Base-by-base conservation (phyloP, 805 yeast species). In the Yarrowia sp. region DNA sequence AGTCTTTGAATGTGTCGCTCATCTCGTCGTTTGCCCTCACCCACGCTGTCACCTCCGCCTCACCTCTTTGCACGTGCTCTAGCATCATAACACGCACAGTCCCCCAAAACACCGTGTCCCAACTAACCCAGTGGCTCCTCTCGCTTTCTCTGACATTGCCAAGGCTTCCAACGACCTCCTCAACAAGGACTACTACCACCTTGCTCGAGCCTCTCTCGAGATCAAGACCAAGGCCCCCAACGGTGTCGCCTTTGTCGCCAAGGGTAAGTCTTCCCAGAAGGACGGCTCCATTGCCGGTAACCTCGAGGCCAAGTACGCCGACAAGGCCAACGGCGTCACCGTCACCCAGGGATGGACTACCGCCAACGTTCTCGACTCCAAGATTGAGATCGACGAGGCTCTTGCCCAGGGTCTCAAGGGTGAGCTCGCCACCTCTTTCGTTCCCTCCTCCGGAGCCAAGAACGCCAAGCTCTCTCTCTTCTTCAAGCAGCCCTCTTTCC, bases 261-360 rank as follows among this genome's bases (percentile, higher is more conserved):
- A 91, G 85, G 97, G 97, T 79, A 92, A 92, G 83, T 84, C 88
- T 72, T 85, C 88, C 76, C 85, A 87, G 76, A 87, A 86, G 82
- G 91, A 87, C 77, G 88, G 90, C 78, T 83, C 96, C 74, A 87
- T 95, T 74, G 87, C 93, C 71, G 96, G 97, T 74, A 86, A 89
- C 77, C 82, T 95, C 69, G 98, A 95, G 82, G 90, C 96, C 75
- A 92, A 91, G 84, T 91, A 89, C 85, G 82, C 90, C 70, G 99
- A 95, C 87, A 92, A 92, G 85, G 85, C 92, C 71, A 84, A 95
- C 71, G 98, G 98, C 72, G 84, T 95, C 77, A 87, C 97, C 72
- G 83, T 95, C 77, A 92, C 97, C 74, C 98, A 95, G 85, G 97
- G 97, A 78, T 93, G 98, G 97, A 89, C 93, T 83, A 91, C 96